These are phyloP conservation scores for Kwoniella sp. DNA, from an alignment of 768 basidiomycete genomes.

Conservation along the genomic window DNA sequence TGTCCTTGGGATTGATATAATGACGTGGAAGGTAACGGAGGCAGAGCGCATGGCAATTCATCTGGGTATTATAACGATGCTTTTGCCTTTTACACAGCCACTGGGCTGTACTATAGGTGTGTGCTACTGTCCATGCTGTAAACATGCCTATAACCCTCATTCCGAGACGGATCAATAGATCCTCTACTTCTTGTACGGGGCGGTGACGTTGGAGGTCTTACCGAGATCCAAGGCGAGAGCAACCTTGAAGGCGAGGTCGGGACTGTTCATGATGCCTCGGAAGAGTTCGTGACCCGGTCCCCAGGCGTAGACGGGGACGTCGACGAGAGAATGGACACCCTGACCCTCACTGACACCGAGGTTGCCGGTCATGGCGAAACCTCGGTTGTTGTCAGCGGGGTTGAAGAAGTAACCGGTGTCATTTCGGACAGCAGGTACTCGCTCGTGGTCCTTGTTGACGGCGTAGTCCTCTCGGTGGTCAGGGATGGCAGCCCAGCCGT, in stretches of 20 bases:
- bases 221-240: conserved; percentile 48
- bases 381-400: conserved; percentile 43
- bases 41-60: too few species aligned
- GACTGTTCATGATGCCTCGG: conserved; percentile 44
- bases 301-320: conserved; percentile 49
- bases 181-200: conserved; percentile 20
- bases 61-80: too few species aligned
- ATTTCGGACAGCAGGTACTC: conserved; percentile 41
- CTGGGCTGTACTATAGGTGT: too few species aligned
- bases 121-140: too few species aligned
- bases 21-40: too few species aligned
- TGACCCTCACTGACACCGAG: conserved; percentile 39
- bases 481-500: conserved; percentile 36
- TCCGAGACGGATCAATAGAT: neutral
- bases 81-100: too few species aligned
- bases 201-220: conserved; percentile 26
- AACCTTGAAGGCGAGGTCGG: conserved; percentile 49
- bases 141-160: too few species aligned
- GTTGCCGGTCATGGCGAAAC: conserved; percentile 50
- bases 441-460: conserved; percentile 34
- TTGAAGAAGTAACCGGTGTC: conserved; percentile 43
- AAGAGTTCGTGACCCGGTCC: conserved; percentile 49
- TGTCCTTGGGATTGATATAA: too few species aligned
- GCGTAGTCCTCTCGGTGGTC: conserved; percentile 43
- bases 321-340: conserved; percentile 50